phyloP scores from a whole-genome alignment of 78 protist genomes.

The Pelomyxa schiedti region DNA sequence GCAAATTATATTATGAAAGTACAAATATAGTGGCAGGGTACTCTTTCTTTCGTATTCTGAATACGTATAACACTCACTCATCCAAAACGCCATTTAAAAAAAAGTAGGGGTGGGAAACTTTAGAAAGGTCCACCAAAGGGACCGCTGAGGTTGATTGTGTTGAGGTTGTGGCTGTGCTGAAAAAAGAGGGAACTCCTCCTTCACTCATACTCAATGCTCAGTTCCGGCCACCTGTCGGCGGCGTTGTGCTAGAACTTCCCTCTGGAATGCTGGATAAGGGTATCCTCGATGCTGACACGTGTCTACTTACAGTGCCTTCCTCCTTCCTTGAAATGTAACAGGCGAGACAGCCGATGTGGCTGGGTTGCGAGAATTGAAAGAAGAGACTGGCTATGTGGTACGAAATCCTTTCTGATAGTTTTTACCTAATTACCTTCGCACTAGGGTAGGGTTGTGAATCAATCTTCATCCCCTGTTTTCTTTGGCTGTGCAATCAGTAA shows the following conservation, averaged over 20 bases:
- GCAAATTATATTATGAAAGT: not conserved
- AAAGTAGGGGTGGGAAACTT: not conserved
- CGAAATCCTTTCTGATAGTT: too few species aligned
- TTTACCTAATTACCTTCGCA: too few species aligned
- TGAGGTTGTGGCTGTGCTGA: not conserved
- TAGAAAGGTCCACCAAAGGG: not conserved
- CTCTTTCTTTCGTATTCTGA: not conserved
- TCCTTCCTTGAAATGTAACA: too few species aligned
- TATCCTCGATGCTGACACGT: too few species aligned
- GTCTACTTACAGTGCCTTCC: too few species aligned
- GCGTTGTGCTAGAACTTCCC: not conserved
- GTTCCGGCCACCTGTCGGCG: not conserved
- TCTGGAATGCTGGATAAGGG: not conserved
- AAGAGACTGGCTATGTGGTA: not conserved
- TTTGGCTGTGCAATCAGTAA: not conserved
- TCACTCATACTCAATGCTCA: not conserved
- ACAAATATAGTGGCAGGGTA: not conserved
- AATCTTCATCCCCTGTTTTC: not conserved
- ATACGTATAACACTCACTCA: too few species aligned
- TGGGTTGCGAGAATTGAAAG: not conserved
- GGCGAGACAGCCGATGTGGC: not conserved
- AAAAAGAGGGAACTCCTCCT: not conserved
- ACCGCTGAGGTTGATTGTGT: not conserved
- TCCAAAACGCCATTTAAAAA: too few species aligned
- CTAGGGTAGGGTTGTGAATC: not conserved